Base-by-base conservation (phyloP, 305 asterid species). In the Solanum hybrid region DNA sequence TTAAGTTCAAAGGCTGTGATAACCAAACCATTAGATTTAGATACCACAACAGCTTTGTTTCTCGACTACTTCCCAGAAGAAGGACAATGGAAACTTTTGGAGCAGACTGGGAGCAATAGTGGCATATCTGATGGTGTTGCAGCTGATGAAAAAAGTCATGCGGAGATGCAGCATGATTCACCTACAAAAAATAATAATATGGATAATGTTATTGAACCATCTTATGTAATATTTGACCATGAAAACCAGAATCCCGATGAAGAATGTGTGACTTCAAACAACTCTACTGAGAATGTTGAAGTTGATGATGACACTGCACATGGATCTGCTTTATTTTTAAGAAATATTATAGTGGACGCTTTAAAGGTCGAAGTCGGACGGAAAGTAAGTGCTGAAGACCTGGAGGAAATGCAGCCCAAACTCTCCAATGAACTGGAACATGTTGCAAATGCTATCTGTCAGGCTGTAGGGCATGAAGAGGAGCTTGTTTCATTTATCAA, bases 81-180 rank as follows among this genome's bases (percentile, higher is more conserved):
- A 94, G 97, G 95, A 46, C 94, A 91, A 91, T 94, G 96, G 98
- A 96, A 95, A 93, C 94, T 95, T 88, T 92, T 94, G 92, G 96
- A 94, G 87, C 91, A 90, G 89, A 89, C 92, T 87, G 93, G 93
- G 89, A 91, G 91, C 39, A 85, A 87, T 87, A 92, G 34, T 92
- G 93, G 89, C 79, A 89, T 61, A 34, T 75, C 71, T 89, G 91
- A 93, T 86, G 89, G 90, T 77, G 71, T 83, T 90, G 89, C 87
- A 73, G 80, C 87, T 42, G 89, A 57, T 86, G 92, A 78, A 86
- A 90, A 84, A 86, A 90, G 87, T 88, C 67, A 86, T 67, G 75
- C 81, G 69, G 92, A 92, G 87, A 85, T 35, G 57, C 92, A 88
- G 89, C 33, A 89, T 22, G 61, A 81, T 85, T 89, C 78, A 67